These are phyloP conservation scores for Rosa chinensis DNA, from an alignment of 306 rosid species.

Conservation along the genomic window DNA sequence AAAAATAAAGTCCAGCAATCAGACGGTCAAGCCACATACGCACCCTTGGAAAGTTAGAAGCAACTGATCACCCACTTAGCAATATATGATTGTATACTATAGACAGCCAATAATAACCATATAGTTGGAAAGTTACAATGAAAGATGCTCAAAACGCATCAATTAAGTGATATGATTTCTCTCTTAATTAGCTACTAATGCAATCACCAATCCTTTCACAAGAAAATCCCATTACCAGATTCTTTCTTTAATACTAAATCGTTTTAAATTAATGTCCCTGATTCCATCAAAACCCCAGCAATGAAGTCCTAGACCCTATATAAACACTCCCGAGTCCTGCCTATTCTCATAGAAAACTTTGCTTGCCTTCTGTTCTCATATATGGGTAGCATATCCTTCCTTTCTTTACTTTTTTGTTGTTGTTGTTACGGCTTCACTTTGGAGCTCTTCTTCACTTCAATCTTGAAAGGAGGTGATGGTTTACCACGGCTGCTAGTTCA, in stretches of 20 bases:
- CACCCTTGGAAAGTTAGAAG: background rate
- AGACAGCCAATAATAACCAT: background rate
- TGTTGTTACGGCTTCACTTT: background rate
- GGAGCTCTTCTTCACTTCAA: conserved; percentile 23
- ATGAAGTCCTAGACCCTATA: conserved; percentile 16
- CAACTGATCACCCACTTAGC: background rate
- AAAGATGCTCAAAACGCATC: background rate
- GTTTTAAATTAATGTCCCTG: conserved; percentile 8
- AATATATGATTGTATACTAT: background rate
- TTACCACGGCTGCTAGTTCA: conserved; percentile 22
- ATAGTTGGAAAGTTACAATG: background rate
- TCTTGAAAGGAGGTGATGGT: conserved; percentile 15
- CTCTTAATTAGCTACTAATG: background rate
- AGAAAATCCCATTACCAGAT: conserved; percentile 17
- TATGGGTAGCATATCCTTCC: background rate
- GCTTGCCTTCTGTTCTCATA: background rate
- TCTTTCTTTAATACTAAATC: conserved; percentile 9
- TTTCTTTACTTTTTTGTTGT: background rate
- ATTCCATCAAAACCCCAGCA: background rate
- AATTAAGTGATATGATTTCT: background rate
- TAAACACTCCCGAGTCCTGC: conserved; percentile 6
- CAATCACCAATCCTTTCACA: conserved; percentile 12
- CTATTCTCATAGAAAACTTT: background rate
- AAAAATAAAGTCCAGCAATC: background rate
- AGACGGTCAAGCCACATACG: background rate